phyloP scores from a whole-genome alignment of 139 green algal genomes.

The Volvox reticuliferus region DNA sequence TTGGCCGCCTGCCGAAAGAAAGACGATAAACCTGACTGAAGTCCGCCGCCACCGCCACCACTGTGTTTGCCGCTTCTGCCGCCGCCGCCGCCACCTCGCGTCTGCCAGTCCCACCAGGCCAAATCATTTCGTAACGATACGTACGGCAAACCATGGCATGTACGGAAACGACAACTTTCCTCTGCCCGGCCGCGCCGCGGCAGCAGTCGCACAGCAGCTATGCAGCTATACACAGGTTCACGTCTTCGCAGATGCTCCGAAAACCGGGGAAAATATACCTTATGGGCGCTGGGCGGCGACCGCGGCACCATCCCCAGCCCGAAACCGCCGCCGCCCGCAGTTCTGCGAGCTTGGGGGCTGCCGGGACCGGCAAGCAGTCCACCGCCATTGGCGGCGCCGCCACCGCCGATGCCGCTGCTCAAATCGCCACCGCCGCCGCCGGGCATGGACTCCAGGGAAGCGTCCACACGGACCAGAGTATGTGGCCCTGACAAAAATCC shows the following conservation, averaged over 20 bases:
- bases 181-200: too few relatives aligned
- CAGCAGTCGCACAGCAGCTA: too few relatives aligned
- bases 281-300: not conserved
- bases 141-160: too few relatives aligned
- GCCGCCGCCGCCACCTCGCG: conserved; percentile 15
- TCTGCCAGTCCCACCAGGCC: not conserved
- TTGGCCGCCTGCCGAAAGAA: conserved; percentile 64
- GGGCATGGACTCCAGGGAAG: not conserved
- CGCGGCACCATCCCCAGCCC: not conserved
- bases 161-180: too few relatives aligned
- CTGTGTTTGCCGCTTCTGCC: not conserved
- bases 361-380: not conserved
- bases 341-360: not conserved
- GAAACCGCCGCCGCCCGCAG: not conserved
- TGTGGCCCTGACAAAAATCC: conserved; percentile 61
- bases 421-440: not conserved
- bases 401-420: too few relatives aligned
- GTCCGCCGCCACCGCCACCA: not conserved
- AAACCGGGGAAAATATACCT: not conserved
- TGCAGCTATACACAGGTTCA: too few relatives aligned
- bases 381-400: not conserved
- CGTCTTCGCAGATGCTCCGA: too few relatives aligned
- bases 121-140: too few relatives aligned
- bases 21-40: conserved; percentile 51
- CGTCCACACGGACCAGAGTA: conserved; percentile 58